Evolutionary conservation across 805 yeast genomes (phyloP), one percentile per base, ranked within the genome.

Genomic region (Pichia scutulata): DNA sequence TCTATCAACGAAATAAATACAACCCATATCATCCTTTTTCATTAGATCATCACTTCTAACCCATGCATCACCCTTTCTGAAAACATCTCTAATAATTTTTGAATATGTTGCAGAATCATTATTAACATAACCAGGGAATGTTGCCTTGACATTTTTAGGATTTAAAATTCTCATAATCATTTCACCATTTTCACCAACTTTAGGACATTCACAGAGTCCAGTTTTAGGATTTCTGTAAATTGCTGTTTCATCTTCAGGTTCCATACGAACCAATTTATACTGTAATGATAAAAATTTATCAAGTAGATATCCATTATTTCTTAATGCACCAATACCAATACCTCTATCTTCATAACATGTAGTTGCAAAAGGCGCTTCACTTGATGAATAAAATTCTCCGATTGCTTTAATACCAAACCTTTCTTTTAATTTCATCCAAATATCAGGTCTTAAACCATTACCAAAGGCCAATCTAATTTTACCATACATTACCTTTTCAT

Each of bases 321-420:
- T 79, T 62, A 95, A 84, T 0, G 97, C 93, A 13, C 97, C 97
- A 45, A 89, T 74, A 7, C 95, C 97, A 62, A 72, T 55, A 12
- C 68, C 68, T 41, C 57, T 48, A 5, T 45, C 77, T 68, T 92
- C 97, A 60, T 78, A 77, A 60, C 81, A 82, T 2, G 95, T 89
- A 18, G 90, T 77, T 1, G 95, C 96, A 58, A 87, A 77, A 19
- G 97, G 97, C 3, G 92, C 82, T 64, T 90, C 98, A 0, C 97
- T 89, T 2, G 96, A 85, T 1, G 96, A 96, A 67, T 90, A 90
- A 62, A 92, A 90, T 64, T 90, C 98, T 16, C 95, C 96, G 52
- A 90, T 76, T 5, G 78, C 84, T 25, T 75, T 70, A 52, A 90
- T 84, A 52, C 80, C 76, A 72, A 90, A 90, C 53, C 96, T 73